These are phyloP conservation scores for Malus hybrid DNA, from an alignment of 331 rosid species.

Conservation along the genomic window DNA sequence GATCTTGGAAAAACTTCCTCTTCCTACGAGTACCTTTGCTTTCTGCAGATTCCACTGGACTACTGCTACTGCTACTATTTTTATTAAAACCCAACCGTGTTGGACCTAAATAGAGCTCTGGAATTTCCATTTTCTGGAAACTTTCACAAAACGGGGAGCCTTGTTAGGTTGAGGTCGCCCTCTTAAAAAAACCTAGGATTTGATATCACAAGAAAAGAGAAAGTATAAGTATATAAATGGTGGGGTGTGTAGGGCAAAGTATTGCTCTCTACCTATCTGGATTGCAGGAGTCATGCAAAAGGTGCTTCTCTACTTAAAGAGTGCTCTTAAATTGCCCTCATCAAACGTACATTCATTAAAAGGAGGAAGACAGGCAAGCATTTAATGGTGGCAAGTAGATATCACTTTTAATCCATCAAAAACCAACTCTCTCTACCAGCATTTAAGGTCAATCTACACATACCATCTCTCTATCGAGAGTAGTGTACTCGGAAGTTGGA, in stretches of 20 bases:
- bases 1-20: conserved; percentile 30
- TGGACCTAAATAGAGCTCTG: conserved; percentile 29
- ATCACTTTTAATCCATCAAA: conserved; percentile 25
- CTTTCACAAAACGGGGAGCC: not conserved
- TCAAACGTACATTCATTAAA: conserved; percentile 1
- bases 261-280: not conserved
- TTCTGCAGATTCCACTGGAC: conserved; percentile 19
- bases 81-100: not conserved
- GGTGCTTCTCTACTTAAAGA: conserved; percentile 2
- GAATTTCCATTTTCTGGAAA: conserved; percentile 7
- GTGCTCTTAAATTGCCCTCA: conserved; percentile 13
- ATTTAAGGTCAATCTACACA: conserved; percentile 17
- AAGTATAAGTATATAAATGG: too few relatives aligned
- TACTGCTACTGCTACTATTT: not conserved
- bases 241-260: not conserved
- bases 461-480: not conserved
- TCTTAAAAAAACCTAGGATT: too few relatives aligned
- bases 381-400: conserved; percentile 30
- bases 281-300: conserved; percentile 12
- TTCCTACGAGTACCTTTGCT: conserved; percentile 9
- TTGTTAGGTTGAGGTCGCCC: not conserved
- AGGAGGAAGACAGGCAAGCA: conserved; percentile 20
- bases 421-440: conserved; percentile 11
- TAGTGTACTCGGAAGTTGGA: too few relatives aligned
- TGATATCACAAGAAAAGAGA: not conserved